Percentiles rank a stretch among this genome's conserved stretches.
phyloP scores from a whole-genome alignment of 495 filamentous ascomycete genomes.

The Penicillium chermesinum region DNA sequence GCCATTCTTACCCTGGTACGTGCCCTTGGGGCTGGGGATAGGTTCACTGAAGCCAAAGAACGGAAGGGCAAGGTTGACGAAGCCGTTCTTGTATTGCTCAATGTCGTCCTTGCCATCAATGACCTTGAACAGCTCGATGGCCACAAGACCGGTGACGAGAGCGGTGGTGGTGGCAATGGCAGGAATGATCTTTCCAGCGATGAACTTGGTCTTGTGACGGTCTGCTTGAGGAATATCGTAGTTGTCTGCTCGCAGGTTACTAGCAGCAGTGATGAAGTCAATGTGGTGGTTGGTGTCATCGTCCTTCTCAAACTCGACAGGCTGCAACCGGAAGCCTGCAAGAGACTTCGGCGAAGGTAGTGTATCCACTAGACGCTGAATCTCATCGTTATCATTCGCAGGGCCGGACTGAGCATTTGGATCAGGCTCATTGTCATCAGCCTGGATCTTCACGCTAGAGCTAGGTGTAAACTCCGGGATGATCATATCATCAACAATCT shows the following conservation, averaged over 20 bases:
- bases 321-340: slow-evolving; percentile 77
- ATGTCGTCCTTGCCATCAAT: slow-evolving; percentile 91
- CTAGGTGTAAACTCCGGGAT: slow-evolving; percentile 93
- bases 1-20: slow-evolving; percentile 65
- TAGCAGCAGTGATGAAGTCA: slow-evolving; percentile 96
- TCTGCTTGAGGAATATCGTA: slow-evolving; percentile 93
- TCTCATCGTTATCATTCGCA: slow-evolving; percentile 65
- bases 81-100: slow-evolving; percentile 98
- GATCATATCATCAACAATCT: slow-evolving; percentile 87
- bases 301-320: slow-evolving; percentile 99
- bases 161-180: slow-evolving; percentile 98
- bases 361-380: slow-evolving; percentile 57
- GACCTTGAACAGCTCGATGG: slow-evolving; percentile 94
- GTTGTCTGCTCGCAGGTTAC: slow-evolving; percentile 94
- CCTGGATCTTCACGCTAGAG: slow-evolving; percentile 92
- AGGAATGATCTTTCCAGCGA: slow-evolving; percentile 98
- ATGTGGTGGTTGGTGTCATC: slow-evolving; percentile 98
- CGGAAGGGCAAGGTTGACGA: slow-evolving; percentile 92
- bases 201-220: slow-evolving; percentile 97
- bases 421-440: slow-evolving; percentile 90
- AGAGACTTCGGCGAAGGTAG: slow-evolving; percentile 76
- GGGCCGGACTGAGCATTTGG: slow-evolving; percentile 64
- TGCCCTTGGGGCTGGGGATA: slow-evolving; percentile 85
- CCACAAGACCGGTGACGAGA: slow-evolving; percentile 87
- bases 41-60: slow-evolving; percentile 99